Conservation (phyloP, 108 stramenopile genomes). For the Skeletonema potamos region DNA sequence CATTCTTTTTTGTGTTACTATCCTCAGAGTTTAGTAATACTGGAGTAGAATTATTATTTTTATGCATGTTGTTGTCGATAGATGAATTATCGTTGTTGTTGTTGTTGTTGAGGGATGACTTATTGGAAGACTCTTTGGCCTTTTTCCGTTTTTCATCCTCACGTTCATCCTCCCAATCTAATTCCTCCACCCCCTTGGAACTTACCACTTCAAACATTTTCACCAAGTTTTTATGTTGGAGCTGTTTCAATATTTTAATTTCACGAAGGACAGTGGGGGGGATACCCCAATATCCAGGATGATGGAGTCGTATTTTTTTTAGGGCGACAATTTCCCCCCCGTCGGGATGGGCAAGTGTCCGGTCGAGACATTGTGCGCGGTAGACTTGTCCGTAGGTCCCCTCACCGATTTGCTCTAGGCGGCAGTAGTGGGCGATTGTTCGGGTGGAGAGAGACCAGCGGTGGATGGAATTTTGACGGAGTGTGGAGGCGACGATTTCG, state of each 20-base stretch:
- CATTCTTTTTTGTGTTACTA: conserved; percentile 35
- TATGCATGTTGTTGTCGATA: conserved; percentile 8
- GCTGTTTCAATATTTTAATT: conserved; percentile 80
- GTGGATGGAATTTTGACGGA: conserved; percentile 32
- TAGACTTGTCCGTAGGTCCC: conserved; percentile 92
- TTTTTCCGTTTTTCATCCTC: conserved; percentile 41
- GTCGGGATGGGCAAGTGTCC: conserved; percentile 7
- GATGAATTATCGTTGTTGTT: background rate
- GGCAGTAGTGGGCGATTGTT: conserved; percentile 74
- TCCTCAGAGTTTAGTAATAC: conserved; percentile 4
- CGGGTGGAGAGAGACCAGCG: conserved; percentile 57
- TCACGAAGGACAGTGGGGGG: conserved; percentile 82
- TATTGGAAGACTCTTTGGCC: conserved; percentile 1
- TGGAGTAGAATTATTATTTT: conserved; percentile 18
- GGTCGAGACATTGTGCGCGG: conserved; percentile 58
- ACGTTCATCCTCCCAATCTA: conserved; percentile 71
- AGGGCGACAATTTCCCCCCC: conserved; percentile 66
- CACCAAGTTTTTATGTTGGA: conserved; percentile 75
- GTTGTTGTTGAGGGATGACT: background rate
- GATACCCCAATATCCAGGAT: conserved; percentile 69
- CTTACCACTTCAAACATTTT: conserved; percentile 83
- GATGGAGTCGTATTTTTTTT: conserved; percentile 80
- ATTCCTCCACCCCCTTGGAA: conserved; percentile 77
- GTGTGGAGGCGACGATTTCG: conserved; percentile 1
- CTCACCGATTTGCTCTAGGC: conserved; percentile 82